Conservation (phyloP, 805 yeast genomes). For the Candida nanaspora region DNA sequence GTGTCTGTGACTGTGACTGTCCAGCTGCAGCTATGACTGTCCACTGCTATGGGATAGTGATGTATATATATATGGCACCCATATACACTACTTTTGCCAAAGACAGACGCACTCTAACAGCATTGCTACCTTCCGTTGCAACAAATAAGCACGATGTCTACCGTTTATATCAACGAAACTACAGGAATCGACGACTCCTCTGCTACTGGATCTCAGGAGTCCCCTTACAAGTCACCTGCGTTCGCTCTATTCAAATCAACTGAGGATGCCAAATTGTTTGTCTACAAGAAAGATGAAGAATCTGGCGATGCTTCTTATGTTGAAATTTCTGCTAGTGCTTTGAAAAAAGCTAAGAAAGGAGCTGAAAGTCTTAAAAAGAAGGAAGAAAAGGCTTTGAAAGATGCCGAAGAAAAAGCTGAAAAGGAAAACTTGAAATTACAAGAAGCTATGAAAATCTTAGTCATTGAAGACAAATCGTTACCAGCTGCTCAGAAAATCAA, state of each 20-base stretch:
- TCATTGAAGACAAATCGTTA: slow-evolving; percentile 66
- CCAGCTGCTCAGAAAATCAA: slow-evolving; percentile 66
- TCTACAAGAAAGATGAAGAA: slow-evolving; percentile 56
- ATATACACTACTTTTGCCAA: too few relatives aligned
- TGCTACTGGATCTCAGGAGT: slow-evolving; percentile 54
- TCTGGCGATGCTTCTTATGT: slow-evolving; percentile 46
- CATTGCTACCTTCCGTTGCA: too few relatives aligned
- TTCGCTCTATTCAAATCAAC: slow-evolving; percentile 57
- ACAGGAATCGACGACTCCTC: slow-evolving; percentile 58
- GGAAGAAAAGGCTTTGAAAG: slow-evolving; percentile 57
- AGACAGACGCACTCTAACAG: too few relatives aligned
- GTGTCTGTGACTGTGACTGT: too few relatives aligned
- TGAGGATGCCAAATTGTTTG: slow-evolving; percentile 44
- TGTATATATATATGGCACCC: too few relatives aligned
- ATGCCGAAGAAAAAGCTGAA: slow-evolving; percentile 42
- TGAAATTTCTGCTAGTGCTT: slow-evolving; percentile 82
- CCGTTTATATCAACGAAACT: slow-evolving; percentile 64
- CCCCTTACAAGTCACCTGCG: slow-evolving; percentile 79
- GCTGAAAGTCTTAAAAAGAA: slow-evolving; percentile 86
- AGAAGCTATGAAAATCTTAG: slow-evolving; percentile 71
- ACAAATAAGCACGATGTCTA: slow-evolving; percentile 10
- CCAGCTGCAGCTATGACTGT: too few relatives aligned
- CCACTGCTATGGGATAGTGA: too few relatives aligned
- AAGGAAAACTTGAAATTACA: slow-evolving; percentile 68
- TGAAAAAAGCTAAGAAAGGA: slow-evolving; percentile 95